These are phyloP conservation scores for Epichloe typhina DNA, from an alignment of 2,329 filamentous ascomycete species.

Conservation along the genomic window DNA sequence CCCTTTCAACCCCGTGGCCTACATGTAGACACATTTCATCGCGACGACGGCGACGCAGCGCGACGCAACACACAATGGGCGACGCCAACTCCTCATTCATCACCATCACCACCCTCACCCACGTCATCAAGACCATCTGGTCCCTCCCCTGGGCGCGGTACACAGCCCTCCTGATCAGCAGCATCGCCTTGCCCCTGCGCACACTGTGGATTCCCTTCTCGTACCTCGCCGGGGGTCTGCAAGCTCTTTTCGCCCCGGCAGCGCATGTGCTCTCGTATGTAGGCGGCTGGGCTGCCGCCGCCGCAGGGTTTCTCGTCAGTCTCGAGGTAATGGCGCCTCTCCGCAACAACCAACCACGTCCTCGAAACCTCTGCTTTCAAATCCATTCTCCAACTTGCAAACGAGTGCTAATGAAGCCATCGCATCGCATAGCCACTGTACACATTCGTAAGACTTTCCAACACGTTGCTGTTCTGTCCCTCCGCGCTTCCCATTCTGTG, in stretches of 20 bases:
- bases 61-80: slow-evolving; percentile 5
- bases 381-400: too few species aligned
- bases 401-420: too few species aligned
- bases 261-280: slow-evolving; percentile 3
- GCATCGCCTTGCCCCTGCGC: slow-evolving; percentile 6
- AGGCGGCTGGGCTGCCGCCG: not conserved
- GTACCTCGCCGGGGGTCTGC: not conserved
- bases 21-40: not conserved
- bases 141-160: slow-evolving; percentile 17
- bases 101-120: slow-evolving; percentile 10
- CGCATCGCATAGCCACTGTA: slow-evolving; percentile 24
- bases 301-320: slow-evolving; percentile 2
- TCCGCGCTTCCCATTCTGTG: too few species aligned
- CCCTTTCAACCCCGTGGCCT: not conserved
- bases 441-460: slow-evolving; percentile 24
- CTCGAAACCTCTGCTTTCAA: not conserved
- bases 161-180: slow-evolving; percentile 11
- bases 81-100: slow-evolving; percentile 9
- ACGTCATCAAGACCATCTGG: slow-evolving; percentile 14
- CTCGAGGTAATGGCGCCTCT: not conserved
- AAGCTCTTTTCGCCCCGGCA: slow-evolving; percentile 1
- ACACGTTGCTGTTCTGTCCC: not conserved
- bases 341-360: not conserved
- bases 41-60: too few species aligned
- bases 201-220: slow-evolving; percentile 3